Evolutionary conservation across 2,329 filamentous ascomycete species (phyloP).

Genomic region (Ophiosphaerella narmari): DNA sequence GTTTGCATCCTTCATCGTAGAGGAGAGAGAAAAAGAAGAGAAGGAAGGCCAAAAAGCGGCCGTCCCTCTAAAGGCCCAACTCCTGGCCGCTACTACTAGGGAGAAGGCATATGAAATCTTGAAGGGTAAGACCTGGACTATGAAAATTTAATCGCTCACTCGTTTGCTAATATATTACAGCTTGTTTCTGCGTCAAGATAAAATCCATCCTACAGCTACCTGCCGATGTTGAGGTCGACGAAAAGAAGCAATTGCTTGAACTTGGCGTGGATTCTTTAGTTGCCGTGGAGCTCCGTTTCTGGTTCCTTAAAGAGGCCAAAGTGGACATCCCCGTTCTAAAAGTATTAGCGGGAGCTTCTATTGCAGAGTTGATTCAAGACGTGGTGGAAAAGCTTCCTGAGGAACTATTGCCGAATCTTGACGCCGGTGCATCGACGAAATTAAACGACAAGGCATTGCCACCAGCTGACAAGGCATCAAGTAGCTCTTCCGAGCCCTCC

Average conservation of each 20-base stretch:
- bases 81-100: too few relatives aligned
- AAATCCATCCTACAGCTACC: slow-evolving; percentile 1
- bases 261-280: slow-evolving; percentile 26
- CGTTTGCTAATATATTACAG: too few relatives aligned
- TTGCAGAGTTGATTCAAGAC: neutral
- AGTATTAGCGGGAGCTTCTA: slow-evolving; percentile 38
- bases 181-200: neutral
- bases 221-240: slow-evolving; percentile 22
- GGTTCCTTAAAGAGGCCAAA: slow-evolving; percentile 23
- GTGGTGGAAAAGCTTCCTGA: slow-evolving; percentile 40
- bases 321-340: slow-evolving; percentile 23
- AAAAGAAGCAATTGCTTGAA: slow-evolving; percentile 41
- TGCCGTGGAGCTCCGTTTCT: slow-evolving; percentile 22
- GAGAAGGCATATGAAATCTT: too few relatives aligned
- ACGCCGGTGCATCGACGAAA: too few relatives aligned
- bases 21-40: too few relatives aligned
- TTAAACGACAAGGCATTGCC: neutral
- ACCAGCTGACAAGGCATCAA: slow-evolving; percentile 46
- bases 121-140: too few relatives aligned
- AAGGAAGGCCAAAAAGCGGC: too few relatives aligned
- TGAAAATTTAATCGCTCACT: too few relatives aligned
- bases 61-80: too few relatives aligned
- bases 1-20: too few relatives aligned
- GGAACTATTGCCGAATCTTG: slow-evolving; percentile 51
- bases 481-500: too few relatives aligned